phyloP scores from a whole-genome alignment of 129 eudicot species.

The Helianthus tuberosus region DNA sequence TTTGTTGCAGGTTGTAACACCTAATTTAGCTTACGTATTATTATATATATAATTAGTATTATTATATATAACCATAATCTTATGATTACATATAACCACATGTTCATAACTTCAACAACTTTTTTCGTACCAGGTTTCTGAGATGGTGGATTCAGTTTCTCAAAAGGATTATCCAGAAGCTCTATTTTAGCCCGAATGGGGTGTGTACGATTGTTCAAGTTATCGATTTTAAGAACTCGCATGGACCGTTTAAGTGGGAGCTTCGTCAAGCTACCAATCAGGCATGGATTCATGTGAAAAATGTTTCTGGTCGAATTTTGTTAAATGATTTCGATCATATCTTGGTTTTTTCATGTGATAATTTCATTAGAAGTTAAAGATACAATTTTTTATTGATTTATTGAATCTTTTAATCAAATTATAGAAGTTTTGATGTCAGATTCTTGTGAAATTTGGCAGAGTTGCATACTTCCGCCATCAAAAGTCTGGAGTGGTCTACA shows the following conservation, averaged over 20 bases:
- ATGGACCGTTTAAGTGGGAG: too few species aligned
- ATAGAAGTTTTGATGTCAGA: not conserved
- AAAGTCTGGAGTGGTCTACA: too few species aligned
- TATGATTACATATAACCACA: too few species aligned
- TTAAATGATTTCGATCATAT: not conserved
- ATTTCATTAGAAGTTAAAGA: not conserved
- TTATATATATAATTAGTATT: too few species aligned
- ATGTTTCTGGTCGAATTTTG: not conserved
- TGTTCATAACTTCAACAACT: too few species aligned
- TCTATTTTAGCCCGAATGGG: conserved; percentile 83
- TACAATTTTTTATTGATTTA: not conserved
- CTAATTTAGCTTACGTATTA: too few species aligned
- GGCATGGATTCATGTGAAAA: not conserved
- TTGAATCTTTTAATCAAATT: not conserved
- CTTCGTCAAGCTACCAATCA: too few species aligned
- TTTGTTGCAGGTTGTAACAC: not conserved
- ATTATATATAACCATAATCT: too few species aligned
- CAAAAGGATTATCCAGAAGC: conserved; percentile 71
- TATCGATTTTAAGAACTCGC: conserved; percentile 72
- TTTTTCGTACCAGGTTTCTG: conserved; percentile 51
- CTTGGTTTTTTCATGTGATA: not conserved
- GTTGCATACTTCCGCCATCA: conserved; percentile 20
- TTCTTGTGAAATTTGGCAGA: conserved; percentile 37
- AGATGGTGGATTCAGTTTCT: conserved; percentile 78
- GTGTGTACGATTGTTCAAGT: conserved; percentile 69